A percentile compares a stretch with the other conserved stretches of the same genome.
These are phyloP conservation scores for thale cress (Arabidopsis thaliana) DNA, from an alignment of 345 rosid species.

Conservation along the genomic window TAIR10.1 NC_003071.7:7522501-7523000, in stretches of 20 bases:
- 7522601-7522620: constrained; percentile 79
- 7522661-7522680: constrained; percentile 92
- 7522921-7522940: background rate
- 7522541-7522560: constrained; percentile 65
- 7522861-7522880: constrained; percentile 53
- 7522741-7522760: constrained; percentile 46
- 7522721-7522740: constrained; percentile 63
- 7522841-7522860: constrained; percentile 52
- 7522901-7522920: background rate
- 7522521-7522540: constrained; percentile 56
- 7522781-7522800: constrained; percentile 71
- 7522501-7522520: constrained; percentile 52
- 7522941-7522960: constrained; percentile 19
- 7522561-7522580: constrained; percentile 63
- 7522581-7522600: constrained; percentile 43
- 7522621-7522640: constrained; percentile 69
- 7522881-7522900: background rate
- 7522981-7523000: constrained; percentile 36
- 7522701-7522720: constrained; percentile 57
- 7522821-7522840: constrained; percentile 58
- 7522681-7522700: constrained; percentile 58
- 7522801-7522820: constrained; percentile 33
- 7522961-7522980: constrained; percentile 29
- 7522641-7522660: constrained; percentile 67
- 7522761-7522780: constrained; percentile 58